Percentiles rank a stretch among this genome's conserved stretches.
These are phyloP conservation scores for Ceratocystis albifundus DNA, from an alignment of 2,329 filamentous ascomycete species.

Conservation along the genomic window DNA sequence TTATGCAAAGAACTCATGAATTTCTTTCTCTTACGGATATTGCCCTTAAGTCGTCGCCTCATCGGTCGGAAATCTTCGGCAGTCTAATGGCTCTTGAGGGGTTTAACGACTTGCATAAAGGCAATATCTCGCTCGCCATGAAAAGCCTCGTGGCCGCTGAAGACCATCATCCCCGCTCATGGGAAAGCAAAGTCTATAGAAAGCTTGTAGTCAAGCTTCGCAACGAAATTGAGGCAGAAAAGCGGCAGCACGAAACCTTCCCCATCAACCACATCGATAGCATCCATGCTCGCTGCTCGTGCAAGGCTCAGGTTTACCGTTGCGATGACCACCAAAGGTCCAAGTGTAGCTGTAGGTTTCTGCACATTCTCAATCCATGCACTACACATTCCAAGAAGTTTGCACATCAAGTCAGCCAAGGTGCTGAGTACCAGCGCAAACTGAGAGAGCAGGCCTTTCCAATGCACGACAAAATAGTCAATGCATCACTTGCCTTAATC, in stretches of 20 bases:
- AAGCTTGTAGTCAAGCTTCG: neutral
- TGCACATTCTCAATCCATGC: neutral
- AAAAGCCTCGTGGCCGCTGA: neutral
- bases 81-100: neutral
- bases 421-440: neutral
- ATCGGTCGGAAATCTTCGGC: neutral
- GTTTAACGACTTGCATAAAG: neutral
- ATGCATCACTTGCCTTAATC: neutral
- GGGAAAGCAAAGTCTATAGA: neutral
- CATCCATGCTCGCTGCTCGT: neutral
- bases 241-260: neutral
- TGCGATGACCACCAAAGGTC: neutral
- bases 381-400: neutral
- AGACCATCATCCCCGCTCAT: neutral
- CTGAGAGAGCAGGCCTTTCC: neutral
- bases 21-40: neutral
- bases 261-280: neutral
- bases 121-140: neutral
- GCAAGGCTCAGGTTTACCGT: slow-evolving; percentile 1
- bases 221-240: neutral
- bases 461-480: neutral
- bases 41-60: neutral
- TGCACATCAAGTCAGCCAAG: neutral
- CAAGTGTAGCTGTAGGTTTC: neutral
- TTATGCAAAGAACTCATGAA: neutral